Evolutionary conservation across 1,139 yeast genomes (phyloP).

Genomic region (Suhomyces bribrorum): DNA sequence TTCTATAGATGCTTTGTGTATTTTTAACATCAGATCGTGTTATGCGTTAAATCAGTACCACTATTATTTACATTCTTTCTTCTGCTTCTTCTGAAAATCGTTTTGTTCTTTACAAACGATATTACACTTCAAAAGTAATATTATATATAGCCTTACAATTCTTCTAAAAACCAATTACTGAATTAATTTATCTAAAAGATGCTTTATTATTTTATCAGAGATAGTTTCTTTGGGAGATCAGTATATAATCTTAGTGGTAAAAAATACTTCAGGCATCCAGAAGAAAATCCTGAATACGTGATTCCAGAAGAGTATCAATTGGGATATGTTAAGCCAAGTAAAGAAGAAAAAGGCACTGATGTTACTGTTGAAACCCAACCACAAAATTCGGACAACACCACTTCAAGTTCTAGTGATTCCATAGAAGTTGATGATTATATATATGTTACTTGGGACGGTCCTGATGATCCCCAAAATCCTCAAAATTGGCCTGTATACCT

Average conservation of each 20-base stretch:
- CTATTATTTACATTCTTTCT: too few relatives aligned
- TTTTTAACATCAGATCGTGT: too few relatives aligned
- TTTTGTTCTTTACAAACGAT: too few relatives aligned
- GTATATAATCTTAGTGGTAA: constrained; percentile 33
- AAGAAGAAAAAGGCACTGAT: neutral
- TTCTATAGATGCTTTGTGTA: too few relatives aligned
- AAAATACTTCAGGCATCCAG: constrained; percentile 29
- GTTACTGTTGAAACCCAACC: neutral
- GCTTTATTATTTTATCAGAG: constrained; percentile 24
- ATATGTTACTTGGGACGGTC: constrained; percentile 46
- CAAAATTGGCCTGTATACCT: constrained; percentile 49
- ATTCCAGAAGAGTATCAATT: constrained; percentile 33
- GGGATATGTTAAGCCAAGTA: neutral
- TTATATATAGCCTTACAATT: too few relatives aligned
- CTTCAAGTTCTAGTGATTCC: neutral
- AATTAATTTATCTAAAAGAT: neutral
- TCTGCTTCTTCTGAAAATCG: too few relatives aligned
- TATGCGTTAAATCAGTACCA: too few relatives aligned
- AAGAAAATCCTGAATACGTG: constrained; percentile 33
- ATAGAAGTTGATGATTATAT: constrained; percentile 9
- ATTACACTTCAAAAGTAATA: too few relatives aligned
- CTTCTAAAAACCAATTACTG: too few relatives aligned
- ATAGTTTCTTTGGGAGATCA: constrained; percentile 35
- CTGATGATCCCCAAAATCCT: constrained; percentile 59
- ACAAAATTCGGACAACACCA: neutral